Percentiles rank a stretch among this genome's conserved stretches.
Conservation (phyloP, 768 basidiomycete genomes). For the Sarcomyxa edulis region DNA sequence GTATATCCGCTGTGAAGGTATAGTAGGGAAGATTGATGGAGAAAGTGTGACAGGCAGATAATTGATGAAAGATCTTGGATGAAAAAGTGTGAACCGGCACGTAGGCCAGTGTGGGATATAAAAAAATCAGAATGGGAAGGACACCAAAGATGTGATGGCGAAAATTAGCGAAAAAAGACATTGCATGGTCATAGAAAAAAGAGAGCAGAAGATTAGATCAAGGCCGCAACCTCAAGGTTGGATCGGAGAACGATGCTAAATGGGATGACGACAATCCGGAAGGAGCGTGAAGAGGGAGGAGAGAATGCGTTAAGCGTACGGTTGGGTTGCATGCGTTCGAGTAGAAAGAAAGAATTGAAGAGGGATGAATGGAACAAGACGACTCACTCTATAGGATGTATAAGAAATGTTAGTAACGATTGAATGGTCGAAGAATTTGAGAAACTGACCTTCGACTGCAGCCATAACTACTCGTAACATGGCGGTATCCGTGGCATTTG, state of each 20-base stretch:
- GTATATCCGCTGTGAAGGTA: too few relatives aligned
- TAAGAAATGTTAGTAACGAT: conserved; percentile 7
- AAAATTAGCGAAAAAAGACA: too few relatives aligned
- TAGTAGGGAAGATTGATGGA: too few relatives aligned
- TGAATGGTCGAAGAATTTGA: conserved; percentile 2
- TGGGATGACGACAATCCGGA: conserved; percentile 8
- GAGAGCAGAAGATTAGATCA: conserved; percentile 48
- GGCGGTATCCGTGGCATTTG: conserved; percentile 87
- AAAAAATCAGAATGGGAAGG: too few relatives aligned
- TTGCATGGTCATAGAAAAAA: too few relatives aligned
- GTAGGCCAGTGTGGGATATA: too few relatives aligned
- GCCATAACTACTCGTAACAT: conserved; percentile 91
- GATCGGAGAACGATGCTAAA: conserved; percentile 64
- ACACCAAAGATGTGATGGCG: too few relatives aligned
- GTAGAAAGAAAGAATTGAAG: conserved; percentile 11
- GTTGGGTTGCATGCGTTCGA: conserved; percentile 20
- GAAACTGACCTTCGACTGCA: conserved; percentile 81
- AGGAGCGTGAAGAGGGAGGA: conserved; percentile 10
- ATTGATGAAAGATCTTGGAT: too few relatives aligned
- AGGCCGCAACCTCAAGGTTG: conserved; percentile 59
- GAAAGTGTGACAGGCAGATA: too few relatives aligned
- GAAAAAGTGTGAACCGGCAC: too few relatives aligned
- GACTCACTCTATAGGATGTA: conserved; percentile 63
- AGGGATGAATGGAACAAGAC: conserved; percentile 15
- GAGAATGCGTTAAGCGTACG: conserved; percentile 26